Evolutionary conservation across 495 filamentous ascomycete genomes (phyloP), one percentile per base, ranked within the genome.

Genomic region (Hyaloscypha finlandica): DNA sequence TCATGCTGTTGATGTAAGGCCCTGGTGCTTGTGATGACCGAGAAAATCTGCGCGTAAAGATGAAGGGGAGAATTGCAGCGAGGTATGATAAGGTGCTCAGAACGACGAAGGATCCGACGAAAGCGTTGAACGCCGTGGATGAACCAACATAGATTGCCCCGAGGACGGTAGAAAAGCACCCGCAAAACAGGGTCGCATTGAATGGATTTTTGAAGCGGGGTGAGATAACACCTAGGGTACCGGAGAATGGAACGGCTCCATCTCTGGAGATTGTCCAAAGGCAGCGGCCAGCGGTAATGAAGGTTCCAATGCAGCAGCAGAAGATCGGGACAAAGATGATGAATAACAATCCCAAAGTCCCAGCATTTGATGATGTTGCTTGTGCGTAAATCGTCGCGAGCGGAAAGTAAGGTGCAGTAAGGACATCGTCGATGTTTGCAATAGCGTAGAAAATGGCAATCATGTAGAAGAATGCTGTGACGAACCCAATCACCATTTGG

Each of bases 251-350:
- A 1, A 77, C 77, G 0, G 84, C 70, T 9, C 55, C 67, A 74
- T 96, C 92, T 32, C 92, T 86, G 30, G 90, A 86, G 14, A 96
- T 83, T 1, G 91, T 87, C 92, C 92, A 96, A 66, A 90, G 86
- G 16, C 57, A 65, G 12, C 67, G 67, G 6, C 67, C 67, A 16
- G 67, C 61, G 2, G 67, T 69, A 32, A 65, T 69, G 52, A 39
- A 69, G 5, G 67, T 69, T 8, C 67, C 92, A 61, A 91, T 80
- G 31, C 82, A 81, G 67, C 86, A 88, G 65, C 87, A 82, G 61
- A 89, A 69, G 20, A 88, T 87, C 1, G 88, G 85, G 6, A 90
- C 75, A 75, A 90, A 86, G 63, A 91, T 79, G 59, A 94, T 83
- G 70, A 93, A 82, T 31, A 94, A 77, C 0, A 93, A 83, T 22